These are phyloP conservation scores for Delphinella strobiligena DNA, from an alignment of 2,329 filamentous ascomycete genomes.

Conservation along the genomic window DNA sequence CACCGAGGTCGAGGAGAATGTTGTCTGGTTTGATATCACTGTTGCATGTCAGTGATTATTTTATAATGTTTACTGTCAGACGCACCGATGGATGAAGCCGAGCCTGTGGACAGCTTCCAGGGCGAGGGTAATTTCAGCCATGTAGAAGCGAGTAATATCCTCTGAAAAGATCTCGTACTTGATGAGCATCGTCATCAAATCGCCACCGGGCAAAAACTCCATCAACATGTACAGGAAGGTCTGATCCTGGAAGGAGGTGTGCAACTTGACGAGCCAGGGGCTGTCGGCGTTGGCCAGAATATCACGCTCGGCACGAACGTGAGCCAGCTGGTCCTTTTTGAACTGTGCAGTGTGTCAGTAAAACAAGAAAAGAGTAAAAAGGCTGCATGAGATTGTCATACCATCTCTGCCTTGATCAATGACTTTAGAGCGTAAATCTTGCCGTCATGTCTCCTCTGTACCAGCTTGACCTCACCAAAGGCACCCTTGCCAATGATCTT, in stretches of 20 bases:
- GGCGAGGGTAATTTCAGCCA: constrained; percentile 95
- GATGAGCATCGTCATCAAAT: constrained; percentile 99
- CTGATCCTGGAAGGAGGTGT: constrained; percentile 92
- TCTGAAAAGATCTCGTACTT: constrained; percentile 99
- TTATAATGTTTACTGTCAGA: too few relatives aligned
- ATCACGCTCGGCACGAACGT: constrained; percentile 94
- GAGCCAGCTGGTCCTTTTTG: constrained; percentile 95
- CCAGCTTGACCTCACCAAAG: constrained; percentile 95
- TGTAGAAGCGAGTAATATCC: constrained; percentile 97
- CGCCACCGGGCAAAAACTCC: constrained; percentile 96
- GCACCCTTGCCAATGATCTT: constrained; percentile 99
- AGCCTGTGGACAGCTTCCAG: constrained; percentile 97
- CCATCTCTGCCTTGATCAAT: constrained; percentile 95
- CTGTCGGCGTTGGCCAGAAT: constrained; percentile 98
- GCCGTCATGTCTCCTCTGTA: constrained; percentile 89
- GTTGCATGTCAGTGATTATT: constrained; percentile 6
- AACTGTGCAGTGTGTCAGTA: too few relatives aligned
- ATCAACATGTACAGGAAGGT: constrained; percentile 98
- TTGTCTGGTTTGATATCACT: constrained; percentile 99
- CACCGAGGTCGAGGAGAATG: constrained; percentile 86
- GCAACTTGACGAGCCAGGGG: constrained; percentile 97
- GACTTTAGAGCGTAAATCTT: constrained; percentile 99
- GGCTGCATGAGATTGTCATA: too few relatives aligned
- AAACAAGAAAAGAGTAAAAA: too few relatives aligned
- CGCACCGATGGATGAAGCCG: constrained; percentile 94